Base-by-base conservation (phyloP, 805 yeast species). In the Saturnispora gosingensis region DNA sequence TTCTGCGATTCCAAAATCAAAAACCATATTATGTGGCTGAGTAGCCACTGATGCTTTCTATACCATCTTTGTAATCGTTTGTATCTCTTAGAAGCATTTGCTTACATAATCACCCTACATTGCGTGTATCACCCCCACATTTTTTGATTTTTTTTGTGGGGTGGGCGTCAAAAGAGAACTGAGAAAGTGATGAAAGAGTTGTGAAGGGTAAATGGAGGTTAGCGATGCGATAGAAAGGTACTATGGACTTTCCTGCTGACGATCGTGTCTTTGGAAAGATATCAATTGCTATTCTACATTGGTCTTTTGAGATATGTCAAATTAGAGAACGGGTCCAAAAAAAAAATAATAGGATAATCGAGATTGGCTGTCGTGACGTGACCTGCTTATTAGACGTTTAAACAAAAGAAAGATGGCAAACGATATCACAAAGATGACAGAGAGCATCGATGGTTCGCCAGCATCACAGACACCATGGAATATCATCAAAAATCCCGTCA, bases 401-500 rank as follows among this genome's bases (percentile, higher is more conserved):
- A 38, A 10, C 13, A 38, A 5, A 38, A 38, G 11, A 38, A 20
- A 6, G 11, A 38, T 38, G 42, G 22, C 42, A 38, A 18, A 18
- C 42, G 42, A 38, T 38, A 38, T 18, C 24, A 18, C 13, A 18
- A 38, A 38, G 13, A 18, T 10, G 24, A 18, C 20, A 18, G 42
- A 38, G 8, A 38, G n/a, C 15, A 8, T 38, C 9, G 42, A 38
- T 11, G 42, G 13, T 24, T 38, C 42, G 3, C 24, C 42, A 13
- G 30, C 25, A 20, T 8, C 22, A 8, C 16, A 8, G 27, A 30
- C 45, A 11, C 54, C 62, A 16, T 65, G 69, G 69, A 65, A 65
- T 46, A 58, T 68, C 25, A 69, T 69, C 32, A 69, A 66, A 53
- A 67, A 65, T 45, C 71, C 70, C 3, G 48, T 54, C 11, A 67